Evolutionary conservation across 805 yeast genomes (phyloP).

Genomic region (Saccharomycopsis lassenensis): DNA sequence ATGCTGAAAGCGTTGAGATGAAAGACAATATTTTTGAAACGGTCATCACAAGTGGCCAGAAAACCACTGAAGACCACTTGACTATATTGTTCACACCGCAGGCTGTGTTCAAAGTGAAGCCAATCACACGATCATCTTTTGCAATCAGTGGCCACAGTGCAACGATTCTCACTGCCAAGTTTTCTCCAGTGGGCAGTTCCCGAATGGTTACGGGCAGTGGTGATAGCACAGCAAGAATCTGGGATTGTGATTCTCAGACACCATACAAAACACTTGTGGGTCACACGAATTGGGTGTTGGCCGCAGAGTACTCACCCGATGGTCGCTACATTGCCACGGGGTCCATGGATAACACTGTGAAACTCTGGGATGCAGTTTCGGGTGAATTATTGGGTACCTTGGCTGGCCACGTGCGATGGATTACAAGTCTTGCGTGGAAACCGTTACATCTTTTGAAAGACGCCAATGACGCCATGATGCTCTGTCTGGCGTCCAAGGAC

Average conservation of each 20-base stretch:
- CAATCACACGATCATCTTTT: constrained; percentile 83
- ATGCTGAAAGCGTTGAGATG: constrained; percentile 61
- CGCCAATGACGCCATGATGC: constrained; percentile 48
- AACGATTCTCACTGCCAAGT: constrained; percentile 82
- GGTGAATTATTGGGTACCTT: constrained; percentile 32
- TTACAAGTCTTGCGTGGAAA: constrained; percentile 86
- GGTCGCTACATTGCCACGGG: constrained; percentile 92
- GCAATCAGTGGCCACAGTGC: constrained; percentile 95
- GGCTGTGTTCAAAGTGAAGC: constrained; percentile 86
- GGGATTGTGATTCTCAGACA: constrained; percentile 96
- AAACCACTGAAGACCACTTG: constrained; percentile 86
- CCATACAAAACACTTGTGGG: constrained; percentile 74
- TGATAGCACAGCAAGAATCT: constrained; percentile 86
- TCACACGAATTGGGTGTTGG: constrained; percentile 87
- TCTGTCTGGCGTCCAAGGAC: constrained; percentile 87
- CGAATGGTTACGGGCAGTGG: constrained; percentile 94
- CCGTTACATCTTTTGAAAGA: constrained; percentile 71
- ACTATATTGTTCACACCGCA: constrained; percentile 89
- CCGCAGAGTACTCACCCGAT: constrained; percentile 87
- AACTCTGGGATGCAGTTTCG: constrained; percentile 73
- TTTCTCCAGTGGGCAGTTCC: constrained; percentile 82
- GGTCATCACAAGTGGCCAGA: constrained; percentile 74
- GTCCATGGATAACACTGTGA: constrained; percentile 81
- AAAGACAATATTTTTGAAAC: constrained; percentile 68
- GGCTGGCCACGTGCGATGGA: constrained; percentile 84